Base-by-base conservation (phyloP, 768 basidiomycete genomes). In the Lanmaoa rubissima region DNA sequence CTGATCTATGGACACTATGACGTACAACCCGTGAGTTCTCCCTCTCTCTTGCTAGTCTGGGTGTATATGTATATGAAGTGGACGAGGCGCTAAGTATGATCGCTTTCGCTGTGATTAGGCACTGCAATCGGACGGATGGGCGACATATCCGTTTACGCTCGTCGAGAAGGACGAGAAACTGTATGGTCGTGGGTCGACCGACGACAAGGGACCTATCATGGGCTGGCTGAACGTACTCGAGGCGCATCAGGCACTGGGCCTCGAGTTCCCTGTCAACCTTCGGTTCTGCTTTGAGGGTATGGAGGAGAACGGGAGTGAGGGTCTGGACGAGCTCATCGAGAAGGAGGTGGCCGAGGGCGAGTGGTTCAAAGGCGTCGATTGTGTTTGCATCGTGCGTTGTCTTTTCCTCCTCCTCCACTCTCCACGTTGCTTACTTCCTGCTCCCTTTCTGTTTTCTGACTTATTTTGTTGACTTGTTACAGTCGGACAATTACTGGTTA, bases 401-500 rank as follows among this genome's bases (percentile, higher is more conserved):
- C 26, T 42, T 43, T 35, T 17, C 31, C 16, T 36, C 19, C 14
- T 21, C 19, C 11, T 41, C 10, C 5, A 2, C 19, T 9, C 26
- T 9, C 14, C 53, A 7, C 4, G 7, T 12, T 17, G n/a, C 2
- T 38, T 26, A 9, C 24, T 9, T 24, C 5, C 19, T 34, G 24
- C 31, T 21, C 17, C n/a, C 17, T 53, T 41, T 21, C 38, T n/a
- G 5, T 41, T 17, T 28, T 17, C 31, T 54, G 19, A 16, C 28
- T 51, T 11, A 10, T 42, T 26, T 32, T 19, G 26, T 39, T 31
- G 13, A 2, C 17, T 2, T 24, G 28, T 13, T 8, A 36, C 63
- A 91, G 89, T 88, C 87, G 35, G 95, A 97, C 73, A 96, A 95
- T 75, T 96, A 95, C 74, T 97, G 95, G 95, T 74, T 92, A 49